Base-by-base conservation (phyloP, 441 rosid species). In the Populus hybrid region DNA sequence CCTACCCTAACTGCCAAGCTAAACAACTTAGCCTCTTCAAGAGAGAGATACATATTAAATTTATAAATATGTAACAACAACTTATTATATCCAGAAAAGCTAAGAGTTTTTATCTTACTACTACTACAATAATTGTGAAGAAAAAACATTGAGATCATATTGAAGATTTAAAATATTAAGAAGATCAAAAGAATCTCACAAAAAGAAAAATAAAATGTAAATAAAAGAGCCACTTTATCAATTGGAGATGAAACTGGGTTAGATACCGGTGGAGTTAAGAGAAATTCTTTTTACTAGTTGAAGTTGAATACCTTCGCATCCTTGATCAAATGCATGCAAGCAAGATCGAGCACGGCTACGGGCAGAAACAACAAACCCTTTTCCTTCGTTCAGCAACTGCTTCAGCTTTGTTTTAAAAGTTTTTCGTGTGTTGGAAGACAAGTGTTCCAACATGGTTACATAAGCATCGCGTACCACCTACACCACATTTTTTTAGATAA, bases 321-420 rank as follows among this genome's bases (percentile, higher is more conserved):
- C 89, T 85, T 82, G 80, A 81, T 94, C 90, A 85, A 90, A 94
- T 61, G 87, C 88, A 67, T 71, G 79, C 83, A 90, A 84, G 83
- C 87, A 90, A 78, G 87, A 76, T n/a, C 83, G 76, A 30, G 35
- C 63, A 76, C 90, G 86, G 76, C 76, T 79, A 78, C 75, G 84
- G 76, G 80, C 98, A 84, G 95, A 86, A 71, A 84, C 88, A 76
- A 93, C 90, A 73, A 91, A 90, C 72, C 91, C 89, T 79, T 88
- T 86, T 36, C 94, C 95, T 81, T 76, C 67, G 59, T 82, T 86
- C 67, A 94, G 78, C 40, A 78, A 86, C 57, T 89, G 81, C 63
- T 91, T 89, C 50, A 94, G 76, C 68, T 77, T 77, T 35, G 73
- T 65, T 85, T 88, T 94, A 72, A 90, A 91, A 34, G 82, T 78